Evolutionary conservation across 495 filamentous ascomycete genomes (phyloP).

Genomic region (Tuber borchii): DNA sequence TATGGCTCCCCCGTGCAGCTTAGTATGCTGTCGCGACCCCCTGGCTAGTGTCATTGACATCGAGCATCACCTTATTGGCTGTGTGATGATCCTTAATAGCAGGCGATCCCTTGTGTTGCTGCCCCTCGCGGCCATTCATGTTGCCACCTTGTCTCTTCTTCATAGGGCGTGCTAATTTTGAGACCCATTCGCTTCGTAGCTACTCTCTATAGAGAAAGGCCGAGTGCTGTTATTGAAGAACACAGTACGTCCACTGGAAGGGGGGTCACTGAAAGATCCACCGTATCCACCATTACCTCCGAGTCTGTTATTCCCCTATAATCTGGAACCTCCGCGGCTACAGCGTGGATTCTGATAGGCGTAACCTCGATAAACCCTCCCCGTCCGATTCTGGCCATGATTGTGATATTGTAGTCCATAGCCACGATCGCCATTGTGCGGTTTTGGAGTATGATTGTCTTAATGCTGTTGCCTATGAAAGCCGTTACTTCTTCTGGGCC

Average conservation of each 20-base stretch:
- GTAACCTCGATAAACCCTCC: constrained; percentile 13
- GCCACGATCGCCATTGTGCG: constrained; percentile 6
- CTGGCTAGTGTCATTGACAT: neutral
- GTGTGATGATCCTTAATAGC: neutral
- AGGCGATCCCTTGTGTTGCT: neutral
- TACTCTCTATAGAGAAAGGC: constrained; percentile 18
- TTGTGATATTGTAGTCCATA: neutral
- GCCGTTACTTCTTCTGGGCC: neutral
- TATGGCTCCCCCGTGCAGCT: neutral
- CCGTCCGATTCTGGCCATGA: constrained; percentile 12
- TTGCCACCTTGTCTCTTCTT: constrained; percentile 18
- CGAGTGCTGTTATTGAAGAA: constrained; percentile 18
- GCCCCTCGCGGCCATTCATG: neutral
- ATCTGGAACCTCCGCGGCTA: neutral
- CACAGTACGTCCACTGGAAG: constrained; percentile 12
- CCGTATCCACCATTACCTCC: neutral
- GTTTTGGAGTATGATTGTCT: constrained; percentile 1
- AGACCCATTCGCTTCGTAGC: constrained; percentile 21
- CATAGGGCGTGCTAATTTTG: constrained; percentile 15
- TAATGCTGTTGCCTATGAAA: constrained; percentile 10
- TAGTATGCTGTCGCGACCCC: neutral
- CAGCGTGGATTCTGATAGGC: neutral
- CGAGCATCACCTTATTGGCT: neutral
- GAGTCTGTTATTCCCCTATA: constrained; percentile 14
- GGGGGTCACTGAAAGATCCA: constrained; percentile 19